Percentiles rank a stretch among this genome's conserved stretches.
phyloP scores from a whole-genome alignment of 352 stramenopile genomes.

The Pythium scleroteichum region DNA sequence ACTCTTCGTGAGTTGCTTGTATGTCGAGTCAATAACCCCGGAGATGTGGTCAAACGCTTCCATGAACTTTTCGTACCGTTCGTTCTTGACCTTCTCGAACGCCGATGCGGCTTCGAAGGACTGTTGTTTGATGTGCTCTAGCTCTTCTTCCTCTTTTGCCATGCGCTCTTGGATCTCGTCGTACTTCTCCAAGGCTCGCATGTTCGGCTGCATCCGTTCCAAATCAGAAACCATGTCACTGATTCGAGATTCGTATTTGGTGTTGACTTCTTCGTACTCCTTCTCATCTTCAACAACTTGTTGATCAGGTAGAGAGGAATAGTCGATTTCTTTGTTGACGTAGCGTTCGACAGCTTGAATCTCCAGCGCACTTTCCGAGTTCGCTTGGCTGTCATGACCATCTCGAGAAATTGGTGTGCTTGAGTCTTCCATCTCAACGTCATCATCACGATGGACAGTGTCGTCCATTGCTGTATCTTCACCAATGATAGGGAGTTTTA shows the following conservation, averaged over 20 bases:
- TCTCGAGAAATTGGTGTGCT: conserved; percentile 6
- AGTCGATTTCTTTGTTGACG: conserved; percentile 83
- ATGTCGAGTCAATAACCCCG: conserved; percentile 93
- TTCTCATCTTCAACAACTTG: conserved; percentile 75
- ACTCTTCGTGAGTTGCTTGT: conserved; percentile 98
- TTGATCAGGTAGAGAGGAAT: conserved; percentile 80
- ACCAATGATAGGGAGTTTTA: conserved; percentile 84
- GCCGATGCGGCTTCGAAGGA: conserved; percentile 55
- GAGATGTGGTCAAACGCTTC: conserved; percentile 95
- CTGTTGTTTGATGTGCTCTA: conserved; percentile 72
- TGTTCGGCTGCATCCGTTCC: conserved; percentile 97
- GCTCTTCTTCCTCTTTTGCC: conserved; percentile 73
- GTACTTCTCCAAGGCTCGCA: conserved; percentile 92
- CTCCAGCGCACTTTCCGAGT: conserved; percentile 48
- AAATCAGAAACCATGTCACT: conserved; percentile 74
- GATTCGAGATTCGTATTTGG: conserved; percentile 68
- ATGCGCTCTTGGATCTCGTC: conserved; percentile 84
- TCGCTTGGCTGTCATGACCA: conserved; percentile 31
- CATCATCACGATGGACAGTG: conserved; percentile 28
- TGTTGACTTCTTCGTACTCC: conserved; percentile 86
- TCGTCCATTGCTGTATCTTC: conserved; percentile 26
- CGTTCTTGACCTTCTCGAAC: conserved; percentile 81
- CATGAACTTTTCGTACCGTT: conserved; percentile 85
- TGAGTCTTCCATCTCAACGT: conserved; percentile 68
- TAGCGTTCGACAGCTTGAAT: conserved; percentile 47